These are phyloP conservation scores for Malus fusca DNA, from an alignment of 306 rosid species.

Conservation along the genomic window DNA sequence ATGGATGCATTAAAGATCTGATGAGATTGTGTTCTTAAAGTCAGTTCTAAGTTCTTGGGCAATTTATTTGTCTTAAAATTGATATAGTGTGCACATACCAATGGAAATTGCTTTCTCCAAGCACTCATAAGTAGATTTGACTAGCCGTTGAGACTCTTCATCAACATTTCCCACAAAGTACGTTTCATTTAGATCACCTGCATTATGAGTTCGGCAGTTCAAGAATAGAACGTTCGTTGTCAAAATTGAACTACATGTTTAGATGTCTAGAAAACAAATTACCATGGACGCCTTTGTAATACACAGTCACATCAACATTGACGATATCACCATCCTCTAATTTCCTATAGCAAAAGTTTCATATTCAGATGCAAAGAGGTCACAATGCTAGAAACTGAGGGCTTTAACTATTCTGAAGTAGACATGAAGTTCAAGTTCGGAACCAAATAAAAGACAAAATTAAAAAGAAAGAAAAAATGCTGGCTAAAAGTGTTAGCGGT, in stretches of 20 bases:
- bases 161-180: constrained; percentile 94
- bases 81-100: constrained; percentile 37
- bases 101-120: constrained; percentile 88
- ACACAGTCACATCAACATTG: constrained; percentile 79
- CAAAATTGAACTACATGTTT: not conserved
- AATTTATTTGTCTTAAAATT: not conserved
- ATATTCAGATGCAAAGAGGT: not conserved
- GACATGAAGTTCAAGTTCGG: not conserved
- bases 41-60: not conserved
- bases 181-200: constrained; percentile 96
- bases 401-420: not conserved
- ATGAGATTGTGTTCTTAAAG: not conserved
- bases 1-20: not conserved
- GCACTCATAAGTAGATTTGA: constrained; percentile 83
- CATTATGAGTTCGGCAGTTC: constrained; percentile 14
- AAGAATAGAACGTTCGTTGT: not conserved
- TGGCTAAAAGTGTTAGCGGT: not conserved
- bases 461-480: not conserved
- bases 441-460: not conserved
- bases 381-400: not conserved
- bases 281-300: constrained; percentile 92
- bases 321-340: constrained; percentile 95
- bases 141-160: constrained; percentile 68
- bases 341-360: constrained; percentile 49
- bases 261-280: constrained; percentile 9